These are phyloP conservation scores for Colletotrichum plurivorum DNA, from an alignment of 2,329 filamentous ascomycete species.

Conservation along the genomic window DNA sequence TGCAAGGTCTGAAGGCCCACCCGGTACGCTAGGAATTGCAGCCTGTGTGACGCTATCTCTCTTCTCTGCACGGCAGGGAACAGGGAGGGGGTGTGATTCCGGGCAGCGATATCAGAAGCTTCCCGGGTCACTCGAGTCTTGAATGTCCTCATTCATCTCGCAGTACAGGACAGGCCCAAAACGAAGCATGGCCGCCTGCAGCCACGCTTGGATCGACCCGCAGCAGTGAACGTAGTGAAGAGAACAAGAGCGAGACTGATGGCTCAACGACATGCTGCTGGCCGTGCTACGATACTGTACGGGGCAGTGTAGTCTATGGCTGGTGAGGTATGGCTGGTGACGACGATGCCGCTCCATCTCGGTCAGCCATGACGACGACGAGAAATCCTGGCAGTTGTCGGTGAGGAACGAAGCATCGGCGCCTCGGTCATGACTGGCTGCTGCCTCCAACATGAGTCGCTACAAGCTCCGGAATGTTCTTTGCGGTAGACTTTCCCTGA, in stretches of 20 bases:
- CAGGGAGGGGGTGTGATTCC: slow-evolving; percentile 32
- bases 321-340: slow-evolving; percentile 12
- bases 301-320: slow-evolving; percentile 4
- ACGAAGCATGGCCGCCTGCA: too few species aligned
- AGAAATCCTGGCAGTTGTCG: slow-evolving; percentile 4
- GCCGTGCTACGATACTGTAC: slow-evolving; percentile 32
- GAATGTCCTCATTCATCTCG: not conserved
- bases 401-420: slow-evolving; percentile 12
- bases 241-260: not conserved
- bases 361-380: slow-evolving; percentile 16
- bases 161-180: too few species aligned
- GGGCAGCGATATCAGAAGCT: slow-evolving; percentile 23
- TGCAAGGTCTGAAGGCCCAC: slow-evolving; percentile 28
- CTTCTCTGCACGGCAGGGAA: slow-evolving; percentile 35
- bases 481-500: not conserved
- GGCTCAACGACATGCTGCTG: not conserved
- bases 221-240: slow-evolving; percentile 14
- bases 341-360: slow-evolving; percentile 14
- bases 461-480: slow-evolving; percentile 18
- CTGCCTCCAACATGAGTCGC: slow-evolving; percentile 1
- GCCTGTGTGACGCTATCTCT: slow-evolving; percentile 41
- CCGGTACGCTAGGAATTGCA: slow-evolving; percentile 38
- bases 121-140: not conserved
- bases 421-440: not conserved
- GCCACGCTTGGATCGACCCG: slow-evolving; percentile 1